phyloP scores from a whole-genome alignment of 345 rosid genomes.

The Dovyalis caffra region DNA sequence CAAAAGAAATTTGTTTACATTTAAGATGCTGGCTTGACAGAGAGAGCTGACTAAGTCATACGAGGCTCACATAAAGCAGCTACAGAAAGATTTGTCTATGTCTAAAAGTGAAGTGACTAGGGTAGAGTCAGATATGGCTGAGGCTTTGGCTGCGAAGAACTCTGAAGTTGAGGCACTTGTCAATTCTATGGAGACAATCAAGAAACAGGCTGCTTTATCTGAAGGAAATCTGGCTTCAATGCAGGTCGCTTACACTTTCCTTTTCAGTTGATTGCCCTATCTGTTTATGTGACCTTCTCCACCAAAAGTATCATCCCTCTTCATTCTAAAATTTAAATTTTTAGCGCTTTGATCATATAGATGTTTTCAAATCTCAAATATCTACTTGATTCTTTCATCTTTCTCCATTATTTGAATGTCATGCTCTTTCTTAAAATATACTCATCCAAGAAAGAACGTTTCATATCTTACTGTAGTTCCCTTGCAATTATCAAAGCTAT shows the following conservation, averaged over 20 bases:
- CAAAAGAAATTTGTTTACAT: slow-evolving; percentile 17
- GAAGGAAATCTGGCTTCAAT: slow-evolving; percentile 90
- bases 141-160: slow-evolving; percentile 90
- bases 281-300: not conserved
- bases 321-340: not conserved
- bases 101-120: slow-evolving; percentile 75
- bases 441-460: not conserved
- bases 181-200: slow-evolving; percentile 70
- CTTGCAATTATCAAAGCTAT: not conserved
- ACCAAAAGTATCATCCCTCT: not conserved
- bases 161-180: slow-evolving; percentile 84
- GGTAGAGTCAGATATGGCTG: slow-evolving; percentile 79
- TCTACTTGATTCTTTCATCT: not conserved
- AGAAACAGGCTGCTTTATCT: slow-evolving; percentile 76
- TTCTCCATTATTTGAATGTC: not conserved
- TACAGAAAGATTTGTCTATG: slow-evolving; percentile 74
- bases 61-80: slow-evolving; percentile 78
- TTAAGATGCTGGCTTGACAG: slow-evolving; percentile 44
- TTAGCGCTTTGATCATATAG: too few species aligned
- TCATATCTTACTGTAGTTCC: not conserved
- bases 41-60: slow-evolving; percentile 90
- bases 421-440: not conserved
- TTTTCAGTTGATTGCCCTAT: not conserved
- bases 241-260: slow-evolving; percentile 51
- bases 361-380: too few species aligned